Evolutionary conservation across 805 yeast species (phyloP).

Genomic region (Candida nitratophila): DNA sequence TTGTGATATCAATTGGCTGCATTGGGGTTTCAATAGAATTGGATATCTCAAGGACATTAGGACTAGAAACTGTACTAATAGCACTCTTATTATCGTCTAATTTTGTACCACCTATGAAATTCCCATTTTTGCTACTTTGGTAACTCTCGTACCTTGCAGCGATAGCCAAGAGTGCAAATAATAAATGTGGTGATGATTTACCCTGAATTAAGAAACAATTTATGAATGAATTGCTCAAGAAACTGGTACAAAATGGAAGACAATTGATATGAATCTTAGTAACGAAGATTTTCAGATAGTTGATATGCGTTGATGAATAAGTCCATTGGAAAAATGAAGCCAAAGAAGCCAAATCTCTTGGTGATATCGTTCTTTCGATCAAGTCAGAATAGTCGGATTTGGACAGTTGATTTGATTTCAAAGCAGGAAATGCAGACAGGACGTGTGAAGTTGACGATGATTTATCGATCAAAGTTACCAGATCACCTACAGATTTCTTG

Average conservation of each 20-base stretch:
- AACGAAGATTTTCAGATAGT: constrained; percentile 25
- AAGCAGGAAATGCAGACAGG: constrained; percentile 19
- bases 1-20: too few species aligned
- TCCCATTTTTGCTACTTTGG: constrained; percentile 14
- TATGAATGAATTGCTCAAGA: constrained; percentile 26
- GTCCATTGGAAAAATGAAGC: constrained; percentile 26
- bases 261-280: constrained; percentile 28
- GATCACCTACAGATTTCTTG: not conserved
- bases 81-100: not conserved
- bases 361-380: constrained; percentile 21
- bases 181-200: constrained; percentile 48
- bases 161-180: constrained; percentile 66
- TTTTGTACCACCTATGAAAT: not conserved
- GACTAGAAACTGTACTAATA: not conserved
- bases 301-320: constrained; percentile 22
- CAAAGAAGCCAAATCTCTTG: constrained; percentile 17
- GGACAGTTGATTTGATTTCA: constrained; percentile 11
- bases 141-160: constrained; percentile 51
- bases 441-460: not conserved
- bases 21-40: too few species aligned
- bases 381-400: constrained; percentile 21
- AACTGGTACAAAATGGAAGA: constrained; percentile 28
- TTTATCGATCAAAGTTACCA: not conserved
- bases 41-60: not conserved
- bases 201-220: constrained; percentile 25